Evolutionary conservation across 2,329 filamentous ascomycete species (phyloP).

Genomic region (Intubia oerlemansii): DNA sequence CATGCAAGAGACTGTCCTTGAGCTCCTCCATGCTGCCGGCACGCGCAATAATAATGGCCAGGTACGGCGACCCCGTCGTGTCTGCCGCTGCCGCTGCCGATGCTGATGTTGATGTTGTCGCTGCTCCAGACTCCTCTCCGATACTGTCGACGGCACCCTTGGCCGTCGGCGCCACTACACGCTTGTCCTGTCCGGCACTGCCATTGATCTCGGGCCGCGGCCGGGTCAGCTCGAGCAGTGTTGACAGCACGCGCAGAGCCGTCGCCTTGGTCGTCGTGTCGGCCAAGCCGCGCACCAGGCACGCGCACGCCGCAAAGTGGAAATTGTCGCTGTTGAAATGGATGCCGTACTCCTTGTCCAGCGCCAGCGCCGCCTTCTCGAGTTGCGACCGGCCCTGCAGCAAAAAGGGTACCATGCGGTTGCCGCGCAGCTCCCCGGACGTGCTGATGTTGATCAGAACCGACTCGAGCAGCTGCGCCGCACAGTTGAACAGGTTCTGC

Average conservation of each 20-base stretch:
- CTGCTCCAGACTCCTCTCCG: no score
- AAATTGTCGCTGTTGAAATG: slow-evolving; percentile 43
- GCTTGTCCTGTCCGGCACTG: no score
- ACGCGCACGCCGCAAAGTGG: slow-evolving; percentile 44
- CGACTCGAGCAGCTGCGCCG: slow-evolving; percentile 41
- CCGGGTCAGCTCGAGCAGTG: slow-evolving; percentile 32
- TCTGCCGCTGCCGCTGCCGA: slow-evolving; percentile 9
- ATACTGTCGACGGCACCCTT: no score
- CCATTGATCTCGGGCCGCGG: slow-evolving; percentile 4
- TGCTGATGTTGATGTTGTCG: no score
- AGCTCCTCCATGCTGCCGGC: slow-evolving; percentile 35
- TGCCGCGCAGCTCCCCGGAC: slow-evolving; percentile 34
- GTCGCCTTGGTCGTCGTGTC: slow-evolving; percentile 37
- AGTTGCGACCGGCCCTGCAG: slow-evolving; percentile 38
- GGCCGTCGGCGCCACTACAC: no score
- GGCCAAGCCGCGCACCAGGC: slow-evolving; percentile 39
- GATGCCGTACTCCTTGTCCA: slow-evolving; percentile 45
- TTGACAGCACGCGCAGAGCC: slow-evolving; percentile 37
- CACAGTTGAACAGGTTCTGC: slow-evolving; percentile 39
- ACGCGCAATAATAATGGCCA: slow-evolving; percentile 36
- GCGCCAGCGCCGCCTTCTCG: slow-evolving; percentile 36
- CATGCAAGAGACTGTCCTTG: slow-evolving; percentile 39
- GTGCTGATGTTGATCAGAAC: slow-evolving; percentile 42
- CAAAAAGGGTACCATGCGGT: slow-evolving; percentile 36
- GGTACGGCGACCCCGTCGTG: slow-evolving; percentile 30